Evolutionary conservation across 768 basidiomycete genomes (phyloP), one percentile per base, ranked within the genome.

Genomic region (Macrolepiota albuminosa): DNA sequence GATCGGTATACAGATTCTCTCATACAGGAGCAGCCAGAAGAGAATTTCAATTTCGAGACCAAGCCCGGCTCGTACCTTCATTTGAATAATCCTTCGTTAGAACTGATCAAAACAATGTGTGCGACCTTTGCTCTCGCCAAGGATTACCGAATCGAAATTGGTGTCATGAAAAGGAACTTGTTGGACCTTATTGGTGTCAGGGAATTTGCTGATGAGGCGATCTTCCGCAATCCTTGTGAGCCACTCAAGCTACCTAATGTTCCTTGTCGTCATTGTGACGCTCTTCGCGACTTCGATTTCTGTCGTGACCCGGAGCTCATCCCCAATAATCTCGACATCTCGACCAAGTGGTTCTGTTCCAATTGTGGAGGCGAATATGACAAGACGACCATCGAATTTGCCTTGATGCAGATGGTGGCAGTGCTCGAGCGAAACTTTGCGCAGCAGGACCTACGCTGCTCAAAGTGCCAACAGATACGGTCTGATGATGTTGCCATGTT

Each of bases 171-270:
- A 72, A 86, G 93, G 40, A 98, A 88, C 70, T 75, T 96, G 14
- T 82, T 99, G 57, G 95, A 98, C 62, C 76, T 98, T 50, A 83
- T 95, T 42, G 86, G 88, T 11, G 80, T 96, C 40, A 84, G 88
- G 52, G 94, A 97, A 71, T 98, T 96, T 67, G 86, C 93, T 7
- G 76, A 76, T 55, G 91, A 95, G 53, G 95, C 95, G 4, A 72
- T 80, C 1, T 99, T 95, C 80, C 84, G 85, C 56, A 97, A 97
- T 70, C 95, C 95, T 0, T 98, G 95, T 75, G 88, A 93, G 69
- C 85, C 91, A 9, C 80, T 96, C 57, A 89, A 89, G 65, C 72
- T 98, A 31, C 78, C 86, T 47, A 91, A 91, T 70, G 89, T 98
- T 40, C 91, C 95, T 34, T 98, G 96, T 70, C 85, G 83, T 45